These are phyloP conservation scores for Trifolium subterraneum DNA, from an alignment of 306 rosid genomes.

Conservation along the genomic window DNA sequence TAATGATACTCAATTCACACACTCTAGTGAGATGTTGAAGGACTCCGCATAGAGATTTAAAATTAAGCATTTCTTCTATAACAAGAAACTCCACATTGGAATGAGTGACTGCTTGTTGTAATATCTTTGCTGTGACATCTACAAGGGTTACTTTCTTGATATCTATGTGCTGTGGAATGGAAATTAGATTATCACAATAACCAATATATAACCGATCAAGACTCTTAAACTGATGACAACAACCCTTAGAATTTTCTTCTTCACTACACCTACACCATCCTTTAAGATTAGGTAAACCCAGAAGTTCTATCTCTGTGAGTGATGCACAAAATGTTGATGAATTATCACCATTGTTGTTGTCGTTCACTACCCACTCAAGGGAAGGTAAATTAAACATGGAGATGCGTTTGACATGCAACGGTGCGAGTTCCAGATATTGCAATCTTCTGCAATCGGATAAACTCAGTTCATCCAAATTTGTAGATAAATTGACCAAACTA, in stretches of 20 bases:
- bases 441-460: not conserved
- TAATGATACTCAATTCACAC: not conserved
- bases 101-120: not conserved
- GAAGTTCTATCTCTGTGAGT: not conserved
- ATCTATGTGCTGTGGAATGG: not conserved
- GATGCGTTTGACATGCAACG: no score
- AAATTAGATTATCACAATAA: not conserved
- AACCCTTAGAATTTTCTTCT: not conserved
- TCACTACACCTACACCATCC: conserved; percentile 6
- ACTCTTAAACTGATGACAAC: not conserved
- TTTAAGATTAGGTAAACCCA: not conserved
- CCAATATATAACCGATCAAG: accelerated
- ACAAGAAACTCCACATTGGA: not conserved
- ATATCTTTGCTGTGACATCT: not conserved
- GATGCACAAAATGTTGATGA: not conserved
- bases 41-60: not conserved
- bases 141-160: not conserved
- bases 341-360: not conserved
- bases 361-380: conserved; percentile 4
- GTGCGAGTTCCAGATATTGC: not conserved
- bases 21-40: conserved; percentile 10
- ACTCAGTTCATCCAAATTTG: not conserved
- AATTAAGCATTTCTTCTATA: not conserved
- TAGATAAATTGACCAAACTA: not conserved
- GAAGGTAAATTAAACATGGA: not conserved